Percentiles rank a stretch among this genome's conserved stretches.
These are phyloP conservation scores for Emericellopsis cladophorae DNA, from an alignment of 2,329 filamentous ascomycete species.

Conservation along the genomic window DNA sequence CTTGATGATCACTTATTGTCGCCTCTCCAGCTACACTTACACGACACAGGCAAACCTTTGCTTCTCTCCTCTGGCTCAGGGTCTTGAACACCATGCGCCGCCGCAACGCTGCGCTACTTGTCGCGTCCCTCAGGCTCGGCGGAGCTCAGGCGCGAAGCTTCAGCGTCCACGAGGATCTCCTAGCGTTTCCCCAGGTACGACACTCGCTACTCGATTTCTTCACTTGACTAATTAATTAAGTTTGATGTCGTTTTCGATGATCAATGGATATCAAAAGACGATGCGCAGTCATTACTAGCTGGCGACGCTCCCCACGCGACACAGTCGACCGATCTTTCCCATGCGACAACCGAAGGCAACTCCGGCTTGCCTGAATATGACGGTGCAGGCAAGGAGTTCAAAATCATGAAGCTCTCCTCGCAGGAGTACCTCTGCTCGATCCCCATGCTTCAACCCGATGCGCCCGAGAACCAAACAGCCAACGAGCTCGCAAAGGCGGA, in stretches of 20 bases:
- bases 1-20: not conserved
- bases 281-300: slow-evolving; percentile 51
- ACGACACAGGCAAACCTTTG: no score
- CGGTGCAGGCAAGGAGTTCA: slow-evolving; percentile 39
- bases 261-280: slow-evolving; percentile 55
- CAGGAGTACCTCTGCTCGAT: slow-evolving; percentile 76
- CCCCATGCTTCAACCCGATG: slow-evolving; percentile 50
- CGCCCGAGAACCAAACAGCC: slow-evolving; percentile 50
- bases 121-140: slow-evolving; percentile 27
- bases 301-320: slow-evolving; percentile 19
- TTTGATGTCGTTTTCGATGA: slow-evolving; percentile 71
- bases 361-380: slow-evolving; percentile 16
- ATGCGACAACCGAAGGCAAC: slow-evolving; percentile 16
- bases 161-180: slow-evolving; percentile 77
- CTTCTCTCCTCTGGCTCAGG: no score
- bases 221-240: slow-evolving; percentile 27
- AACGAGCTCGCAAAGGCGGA: slow-evolving; percentile 57
- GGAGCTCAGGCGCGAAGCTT: slow-evolving; percentile 46
- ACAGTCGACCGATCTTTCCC: slow-evolving; percentile 24
- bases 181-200: slow-evolving; percentile 74
- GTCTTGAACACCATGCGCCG: slow-evolving; percentile 33
- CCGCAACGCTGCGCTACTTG: slow-evolving; percentile 28
- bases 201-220: not conserved
- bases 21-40: no score
- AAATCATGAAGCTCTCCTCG: slow-evolving; percentile 59